Base-by-base conservation (phyloP, 208 protist genomes). In the Leishmania tropica region DNA sequence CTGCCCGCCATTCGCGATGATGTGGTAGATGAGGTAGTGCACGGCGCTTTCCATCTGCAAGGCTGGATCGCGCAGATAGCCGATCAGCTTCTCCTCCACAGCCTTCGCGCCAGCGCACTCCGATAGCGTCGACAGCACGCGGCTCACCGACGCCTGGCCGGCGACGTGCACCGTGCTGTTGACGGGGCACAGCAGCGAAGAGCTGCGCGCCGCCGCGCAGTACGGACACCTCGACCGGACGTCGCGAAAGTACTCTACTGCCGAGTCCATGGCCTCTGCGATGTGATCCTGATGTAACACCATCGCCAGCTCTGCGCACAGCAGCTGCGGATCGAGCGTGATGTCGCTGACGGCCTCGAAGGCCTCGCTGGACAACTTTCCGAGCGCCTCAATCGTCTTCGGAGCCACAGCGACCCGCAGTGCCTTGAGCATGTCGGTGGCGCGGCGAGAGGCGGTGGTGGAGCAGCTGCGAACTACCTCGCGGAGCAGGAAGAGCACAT, bases 291-390 rank as follows among this genome's bases (percentile, higher is more conserved):
- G 88, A 84, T 97, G 93, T 58, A 98, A 84, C 83, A 97, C 95
- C 95, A 98, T 98, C n/a, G 91, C 92, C 65, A 97, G 78, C 78
- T 98, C 93, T n/a, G 93, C 95, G 78, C 95, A 98, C 62, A 98
- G 83, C 82, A 98, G 84, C 88, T 96, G 92, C 24, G 95, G 93
- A 83, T 98, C 90, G 15, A 96, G 84, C 28, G 87, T 82, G 42
- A 91, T 90, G 79, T 93, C 86, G 83, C 88, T 84, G 60, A 80
- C 65, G 37, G 80, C 21, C 71, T 95, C 90, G 88, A 98, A 98
- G 15, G 93, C 92, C 76, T 95, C 92, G 65, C 78, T 76, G 15
- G 90, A 89, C 53, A 97, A 82, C 82, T 96, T 96, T 76, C 95
- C 95, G 47, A 98, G 90, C 28, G 93, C 91, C 78, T 98, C 92